phyloP scores from a whole-genome alignment of 768 basidiomycete species.

The Psilocybe sp. region DNA sequence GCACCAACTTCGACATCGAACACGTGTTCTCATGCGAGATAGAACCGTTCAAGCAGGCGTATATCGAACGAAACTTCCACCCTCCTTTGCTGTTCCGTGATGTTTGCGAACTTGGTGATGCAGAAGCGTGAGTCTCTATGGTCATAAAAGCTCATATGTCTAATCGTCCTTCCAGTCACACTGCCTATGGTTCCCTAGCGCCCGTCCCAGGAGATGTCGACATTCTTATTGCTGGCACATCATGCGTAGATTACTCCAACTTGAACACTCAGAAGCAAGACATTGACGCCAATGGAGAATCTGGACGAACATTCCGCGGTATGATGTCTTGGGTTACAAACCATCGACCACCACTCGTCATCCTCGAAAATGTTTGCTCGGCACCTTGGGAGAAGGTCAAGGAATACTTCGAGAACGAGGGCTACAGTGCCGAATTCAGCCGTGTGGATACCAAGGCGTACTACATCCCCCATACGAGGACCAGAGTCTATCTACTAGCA shows the following conservation, averaged over 20 bases:
- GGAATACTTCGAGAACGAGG: constrained; percentile 67
- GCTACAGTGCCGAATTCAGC: constrained; percentile 69
- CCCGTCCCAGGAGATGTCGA: constrained; percentile 90
- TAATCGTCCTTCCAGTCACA: constrained; percentile 53
- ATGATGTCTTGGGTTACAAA: constrained; percentile 92
- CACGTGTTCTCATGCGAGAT: constrained; percentile 98
- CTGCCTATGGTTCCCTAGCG: constrained; percentile 86
- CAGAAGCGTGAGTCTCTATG: constrained; percentile 59
- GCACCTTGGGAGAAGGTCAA: constrained; percentile 86
- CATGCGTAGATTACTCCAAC: constrained; percentile 96
- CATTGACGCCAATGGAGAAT: constrained; percentile 88
- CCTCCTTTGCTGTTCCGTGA: constrained; percentile 92
- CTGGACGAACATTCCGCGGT: constrained; percentile 88
- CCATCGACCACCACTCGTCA: constrained; percentile 87
- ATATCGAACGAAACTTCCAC: constrained; percentile 94
- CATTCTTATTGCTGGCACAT: constrained; percentile 89
- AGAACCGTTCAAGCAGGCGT: constrained; percentile 95
- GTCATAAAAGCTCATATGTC: background rate
- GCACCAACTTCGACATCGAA: constrained; percentile 66
- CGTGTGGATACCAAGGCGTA: constrained; percentile 85
- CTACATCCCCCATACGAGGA: constrained; percentile 94
- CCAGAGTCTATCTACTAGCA: constrained; percentile 83
- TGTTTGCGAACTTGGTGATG: constrained; percentile 83
- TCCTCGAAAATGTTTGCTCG: constrained; percentile 90
- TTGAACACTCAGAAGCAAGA: constrained; percentile 91